Conservation (phyloP, 2,329 filamentous ascomycete species). For the Bimuria novae-zelandiae region DNA sequence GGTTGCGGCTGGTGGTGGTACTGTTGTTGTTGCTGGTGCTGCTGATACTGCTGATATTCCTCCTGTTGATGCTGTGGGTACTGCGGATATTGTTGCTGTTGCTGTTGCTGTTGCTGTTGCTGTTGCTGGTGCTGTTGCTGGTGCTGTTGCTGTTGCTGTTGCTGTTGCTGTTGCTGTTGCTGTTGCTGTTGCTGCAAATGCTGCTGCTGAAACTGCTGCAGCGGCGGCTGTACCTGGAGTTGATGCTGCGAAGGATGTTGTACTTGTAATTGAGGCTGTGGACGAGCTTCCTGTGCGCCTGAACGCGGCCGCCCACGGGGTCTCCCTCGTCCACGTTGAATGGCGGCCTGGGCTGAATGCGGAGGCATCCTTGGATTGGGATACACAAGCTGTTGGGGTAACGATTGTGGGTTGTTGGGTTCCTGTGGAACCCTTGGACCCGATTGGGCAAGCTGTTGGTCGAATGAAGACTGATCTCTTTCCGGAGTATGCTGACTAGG, state of each 20-base stretch:
- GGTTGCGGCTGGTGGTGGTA: not conserved
- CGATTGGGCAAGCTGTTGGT: not conserved
- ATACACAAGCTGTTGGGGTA: not conserved
- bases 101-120: too few species aligned
- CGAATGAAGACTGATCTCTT: not conserved
- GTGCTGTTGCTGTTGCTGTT: too few species aligned
- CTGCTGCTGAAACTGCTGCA: not conserved
- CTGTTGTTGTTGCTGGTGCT: not conserved
- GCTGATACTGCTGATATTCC: too few species aligned
- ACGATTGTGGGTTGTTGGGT: too few species aligned
- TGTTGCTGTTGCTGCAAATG: too few species aligned
- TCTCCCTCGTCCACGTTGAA: constrained; percentile 12
- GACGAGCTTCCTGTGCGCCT: not conserved
- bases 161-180: too few species aligned
- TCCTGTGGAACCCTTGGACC: not conserved
- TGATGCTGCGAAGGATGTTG: not conserved
- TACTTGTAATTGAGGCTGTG: not conserved
- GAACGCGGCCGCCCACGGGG: constrained; percentile 6
- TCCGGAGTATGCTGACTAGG: not conserved
- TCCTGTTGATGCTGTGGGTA: too few species aligned
- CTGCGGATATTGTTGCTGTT: too few species aligned
- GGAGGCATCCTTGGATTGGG: not conserved
- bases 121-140: too few species aligned
- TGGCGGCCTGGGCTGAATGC: constrained; percentile 9
- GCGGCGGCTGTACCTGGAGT: not conserved